phyloP scores from a whole-genome alignment of 2,329 filamentous ascomycete species.

The Penicillium sp. region DNA sequence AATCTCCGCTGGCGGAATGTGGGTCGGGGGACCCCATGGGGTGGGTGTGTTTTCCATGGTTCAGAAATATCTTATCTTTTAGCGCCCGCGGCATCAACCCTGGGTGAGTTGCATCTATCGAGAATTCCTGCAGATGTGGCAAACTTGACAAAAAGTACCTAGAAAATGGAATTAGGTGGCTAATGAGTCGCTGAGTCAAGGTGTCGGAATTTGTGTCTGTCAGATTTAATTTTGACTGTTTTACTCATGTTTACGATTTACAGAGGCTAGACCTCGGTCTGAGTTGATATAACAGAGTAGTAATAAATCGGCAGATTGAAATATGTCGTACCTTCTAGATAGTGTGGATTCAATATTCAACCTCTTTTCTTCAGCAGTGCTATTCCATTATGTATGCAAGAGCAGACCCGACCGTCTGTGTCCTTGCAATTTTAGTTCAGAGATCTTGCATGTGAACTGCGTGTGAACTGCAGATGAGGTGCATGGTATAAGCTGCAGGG shows the following conservation, averaged over 20 bases:
- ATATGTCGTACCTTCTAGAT: neutral
- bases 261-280: neutral
- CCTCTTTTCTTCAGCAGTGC: neutral
- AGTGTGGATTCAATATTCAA: neutral
- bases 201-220: neutral
- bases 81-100: neutral
- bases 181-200: slow-evolving; percentile 5
- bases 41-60: slow-evolving; percentile 3
- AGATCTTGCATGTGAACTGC: slow-evolving; percentile 22
- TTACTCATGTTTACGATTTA: neutral
- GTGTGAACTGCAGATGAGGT: slow-evolving; percentile 9
- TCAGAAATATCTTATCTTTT: neutral
- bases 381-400: slow-evolving; percentile 3
- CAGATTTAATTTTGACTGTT: neutral
- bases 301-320: neutral
- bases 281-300: neutral
- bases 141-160: neutral
- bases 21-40: slow-evolving; percentile 11
- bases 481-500: slow-evolving; percentile 12
- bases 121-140: neutral
- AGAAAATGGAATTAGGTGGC: neutral
- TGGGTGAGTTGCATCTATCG: neutral
- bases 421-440: slow-evolving; percentile 15
- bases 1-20: slow-evolving; percentile 4
- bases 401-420: slow-evolving; percentile 12